These are phyloP conservation scores for Setaria italica DNA, from an alignment of 202 grass and related monocot genomes.

Conservation along the genomic window DNA sequence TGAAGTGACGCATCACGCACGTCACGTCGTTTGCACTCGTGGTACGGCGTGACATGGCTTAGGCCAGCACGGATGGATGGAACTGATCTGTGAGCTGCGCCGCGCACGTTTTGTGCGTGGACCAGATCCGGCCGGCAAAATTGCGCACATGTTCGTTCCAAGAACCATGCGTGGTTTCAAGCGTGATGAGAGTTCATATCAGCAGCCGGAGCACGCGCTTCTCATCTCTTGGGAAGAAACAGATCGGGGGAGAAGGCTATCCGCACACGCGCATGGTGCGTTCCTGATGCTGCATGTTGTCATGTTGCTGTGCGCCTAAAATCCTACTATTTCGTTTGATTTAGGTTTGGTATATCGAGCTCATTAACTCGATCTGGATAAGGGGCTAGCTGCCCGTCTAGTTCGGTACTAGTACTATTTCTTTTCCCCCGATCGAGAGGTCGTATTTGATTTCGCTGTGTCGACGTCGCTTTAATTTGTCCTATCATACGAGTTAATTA, in stretches of 20 bases:
- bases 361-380: background rate
- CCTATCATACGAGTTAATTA: too few relatives aligned
- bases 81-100: background rate
- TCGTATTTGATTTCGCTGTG: too few relatives aligned
- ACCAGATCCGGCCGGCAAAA: background rate
- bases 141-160: constrained; percentile 31
- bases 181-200: background rate
- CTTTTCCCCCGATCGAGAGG: too few relatives aligned
- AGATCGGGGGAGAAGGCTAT: background rate
- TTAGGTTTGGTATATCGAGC: background rate
- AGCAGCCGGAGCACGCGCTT: background rate
- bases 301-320: background rate
- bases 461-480: too few relatives aligned
- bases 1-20: constrained; percentile 9
- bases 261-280: background rate
- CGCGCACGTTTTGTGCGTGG: constrained; percentile 39
- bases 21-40: background rate
- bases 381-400: background rate
- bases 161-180: background rate
- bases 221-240: too few relatives aligned
- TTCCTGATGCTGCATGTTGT: background rate
- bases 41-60: background rate
- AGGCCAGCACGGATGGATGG: background rate
- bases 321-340: background rate
- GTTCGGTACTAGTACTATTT: background rate